Percentiles rank a stretch among this genome's conserved stretches.
phyloP scores from a whole-genome alignment of 1,139 yeast species.

The Debaryomyces sp. region DNA sequence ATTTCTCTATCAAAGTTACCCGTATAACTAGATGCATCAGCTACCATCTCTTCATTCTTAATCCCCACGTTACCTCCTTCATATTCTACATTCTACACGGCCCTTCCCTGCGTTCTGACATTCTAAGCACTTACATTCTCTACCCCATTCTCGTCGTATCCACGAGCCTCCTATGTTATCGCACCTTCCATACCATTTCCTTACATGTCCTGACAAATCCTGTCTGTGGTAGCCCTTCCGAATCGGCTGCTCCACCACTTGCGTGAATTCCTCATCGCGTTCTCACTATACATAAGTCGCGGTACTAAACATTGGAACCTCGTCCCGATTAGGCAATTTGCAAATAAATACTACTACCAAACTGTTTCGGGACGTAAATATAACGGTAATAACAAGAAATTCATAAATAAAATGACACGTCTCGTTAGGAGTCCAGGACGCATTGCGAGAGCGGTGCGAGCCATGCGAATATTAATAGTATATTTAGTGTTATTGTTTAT shows the following conservation, averaged over 20 bases:
- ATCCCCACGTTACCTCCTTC: background rate
- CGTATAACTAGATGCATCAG: background rate
- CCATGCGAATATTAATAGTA: background rate
- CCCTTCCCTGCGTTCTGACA: background rate
- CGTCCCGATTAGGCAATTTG: constrained; percentile 4
- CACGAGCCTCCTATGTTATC: background rate
- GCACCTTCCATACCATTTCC: background rate
- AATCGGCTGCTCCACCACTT: background rate
- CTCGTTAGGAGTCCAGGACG: background rate
- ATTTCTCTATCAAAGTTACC: too few relatives aligned
- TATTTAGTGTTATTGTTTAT: constrained; percentile 2
- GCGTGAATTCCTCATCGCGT: constrained; percentile 6
- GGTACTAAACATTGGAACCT: constrained; percentile 6
- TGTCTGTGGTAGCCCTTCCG: background rate
- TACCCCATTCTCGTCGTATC: background rate
- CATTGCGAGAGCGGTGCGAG: background rate
- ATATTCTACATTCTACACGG: background rate
- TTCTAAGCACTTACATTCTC: background rate
- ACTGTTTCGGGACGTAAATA: background rate
- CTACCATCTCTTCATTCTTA: background rate
- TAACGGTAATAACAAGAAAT: constrained; percentile 1
- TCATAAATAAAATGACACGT: constrained; percentile 6
- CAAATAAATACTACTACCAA: background rate
- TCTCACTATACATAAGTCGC: constrained; percentile 3
- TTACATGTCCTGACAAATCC: background rate